Evolutionary conservation across 441 rosid genomes (phyloP).

Genomic region (Croton laevigatus): DNA sequence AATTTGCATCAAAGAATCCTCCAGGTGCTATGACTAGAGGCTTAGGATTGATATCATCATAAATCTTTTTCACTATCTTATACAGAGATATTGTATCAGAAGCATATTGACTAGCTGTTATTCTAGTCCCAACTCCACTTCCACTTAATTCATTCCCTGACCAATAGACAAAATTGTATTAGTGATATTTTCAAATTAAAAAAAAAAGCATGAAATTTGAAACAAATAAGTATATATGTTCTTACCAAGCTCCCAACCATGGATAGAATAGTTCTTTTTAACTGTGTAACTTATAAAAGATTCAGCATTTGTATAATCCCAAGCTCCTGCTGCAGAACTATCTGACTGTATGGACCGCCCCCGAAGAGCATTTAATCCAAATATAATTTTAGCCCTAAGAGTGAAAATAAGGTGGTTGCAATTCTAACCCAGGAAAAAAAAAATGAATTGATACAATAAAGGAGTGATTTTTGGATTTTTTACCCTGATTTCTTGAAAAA

Average conservation of each 20-base stretch:
- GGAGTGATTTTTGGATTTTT: slow-evolving; percentile 3
- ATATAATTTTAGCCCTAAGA: slow-evolving; percentile 72
- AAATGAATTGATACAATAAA: not conserved
- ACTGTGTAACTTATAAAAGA: slow-evolving; percentile 66
- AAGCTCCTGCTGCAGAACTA: slow-evolving; percentile 67
- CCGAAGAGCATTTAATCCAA: slow-evolving; percentile 78
- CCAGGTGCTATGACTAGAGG: slow-evolving; percentile 83
- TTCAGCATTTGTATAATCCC: slow-evolving; percentile 81
- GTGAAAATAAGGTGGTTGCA: not conserved
- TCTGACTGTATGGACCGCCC: slow-evolving; percentile 46
- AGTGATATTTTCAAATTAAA: not conserved
- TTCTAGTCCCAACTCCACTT: slow-evolving; percentile 69
- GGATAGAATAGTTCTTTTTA: slow-evolving; percentile 50
- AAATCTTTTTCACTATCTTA: slow-evolving; percentile 47
- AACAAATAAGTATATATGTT: not conserved
- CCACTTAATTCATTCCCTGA: slow-evolving; percentile 90
- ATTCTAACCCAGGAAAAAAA: not conserved
- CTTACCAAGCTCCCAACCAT: slow-evolving; percentile 96
- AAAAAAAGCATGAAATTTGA: not conserved
- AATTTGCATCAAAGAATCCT: slow-evolving; percentile 72
- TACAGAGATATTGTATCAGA: slow-evolving; percentile 55
- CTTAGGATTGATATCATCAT: slow-evolving; percentile 41
- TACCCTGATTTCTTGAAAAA: slow-evolving; percentile 77
- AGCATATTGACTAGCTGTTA: slow-evolving; percentile 73
- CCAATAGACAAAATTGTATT: not conserved